Percentiles rank a stretch among this genome's conserved stretches.
phyloP scores from a whole-genome alignment of 805 yeast genomes.

The Kluyveromyces lactis region DNA sequence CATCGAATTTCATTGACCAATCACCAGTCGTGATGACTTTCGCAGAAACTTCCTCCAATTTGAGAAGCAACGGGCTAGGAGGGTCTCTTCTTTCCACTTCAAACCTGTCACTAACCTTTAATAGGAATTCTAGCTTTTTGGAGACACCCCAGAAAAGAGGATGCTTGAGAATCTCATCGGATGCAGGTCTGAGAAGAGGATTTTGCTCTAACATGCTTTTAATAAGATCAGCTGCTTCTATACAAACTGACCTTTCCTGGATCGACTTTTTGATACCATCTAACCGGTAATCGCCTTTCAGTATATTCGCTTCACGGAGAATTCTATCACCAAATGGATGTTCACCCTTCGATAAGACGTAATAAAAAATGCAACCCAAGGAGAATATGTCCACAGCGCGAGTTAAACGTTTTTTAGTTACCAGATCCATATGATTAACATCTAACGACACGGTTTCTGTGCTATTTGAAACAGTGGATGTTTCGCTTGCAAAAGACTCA shows the following conservation, averaged over 20 bases:
- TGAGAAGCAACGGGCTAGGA: slow-evolving; percentile 49
- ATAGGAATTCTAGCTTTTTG: slow-evolving; percentile 71
- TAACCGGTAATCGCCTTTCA: slow-evolving; percentile 53
- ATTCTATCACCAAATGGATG: slow-evolving; percentile 97
- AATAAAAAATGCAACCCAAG: slow-evolving; percentile 88
- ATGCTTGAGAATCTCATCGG: slow-evolving; percentile 60
- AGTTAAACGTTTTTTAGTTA: slow-evolving; percentile 56
- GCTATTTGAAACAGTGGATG: neutral
- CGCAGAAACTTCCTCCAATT: slow-evolving; percentile 45
- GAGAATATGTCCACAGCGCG: slow-evolving; percentile 91
- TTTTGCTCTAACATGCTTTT: slow-evolving; percentile 59
- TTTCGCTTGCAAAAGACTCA: slow-evolving; percentile 13
- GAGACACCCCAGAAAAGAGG: slow-evolving; percentile 81
- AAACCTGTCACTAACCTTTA: slow-evolving; percentile 84
- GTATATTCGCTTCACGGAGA: slow-evolving; percentile 80
- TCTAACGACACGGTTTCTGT: slow-evolving; percentile 26
- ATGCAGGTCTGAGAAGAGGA: slow-evolving; percentile 67
- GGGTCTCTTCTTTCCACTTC: slow-evolving; percentile 81
- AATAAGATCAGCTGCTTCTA: slow-evolving; percentile 69
- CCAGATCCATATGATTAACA: slow-evolving; percentile 28
- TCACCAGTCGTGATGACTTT: slow-evolving; percentile 52
- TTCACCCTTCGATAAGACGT: slow-evolving; percentile 68
- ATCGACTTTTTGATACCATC: slow-evolving; percentile 30
- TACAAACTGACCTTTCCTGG: slow-evolving; percentile 21
- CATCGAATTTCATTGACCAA: slow-evolving; percentile 73